These are phyloP conservation scores for Toxicodendron radicans DNA, from an alignment of 345 rosid genomes.

Conservation along the genomic window DNA sequence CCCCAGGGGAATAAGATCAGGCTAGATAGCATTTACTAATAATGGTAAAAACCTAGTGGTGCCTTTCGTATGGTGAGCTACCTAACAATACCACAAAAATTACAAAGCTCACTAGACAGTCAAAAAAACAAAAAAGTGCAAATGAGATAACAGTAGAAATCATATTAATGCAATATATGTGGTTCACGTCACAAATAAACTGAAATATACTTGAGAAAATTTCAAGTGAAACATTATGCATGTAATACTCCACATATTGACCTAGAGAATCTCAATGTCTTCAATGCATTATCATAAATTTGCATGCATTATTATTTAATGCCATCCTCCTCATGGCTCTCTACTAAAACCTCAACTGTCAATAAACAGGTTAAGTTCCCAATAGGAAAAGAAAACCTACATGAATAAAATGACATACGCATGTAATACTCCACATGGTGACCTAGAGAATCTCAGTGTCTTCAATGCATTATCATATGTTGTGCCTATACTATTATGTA, in stretches of 20 bases:
- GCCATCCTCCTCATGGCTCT: background rate
- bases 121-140: background rate
- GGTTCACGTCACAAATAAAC: background rate
- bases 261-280: background rate
- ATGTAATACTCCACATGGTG: background rate
- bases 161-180: background rate
- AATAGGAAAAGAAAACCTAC: background rate
- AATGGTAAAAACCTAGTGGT: background rate
- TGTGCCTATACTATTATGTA: background rate
- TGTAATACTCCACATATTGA: background rate
- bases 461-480: background rate
- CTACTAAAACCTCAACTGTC: slow-evolving; percentile 1
- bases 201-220: background rate
- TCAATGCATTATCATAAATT: background rate
- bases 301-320: background rate
- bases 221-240: background rate
- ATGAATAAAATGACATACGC: background rate
- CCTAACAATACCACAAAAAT: slow-evolving; percentile 12
- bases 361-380: background rate
- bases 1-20: background rate
- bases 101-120: background rate
- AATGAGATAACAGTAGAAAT: background rate
- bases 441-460: background rate
- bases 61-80: background rate
- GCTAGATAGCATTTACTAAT: background rate